Base-by-base conservation (phyloP, 495 filamentous ascomycete genomes). In the Staphylotrichum longicolle region DNA sequence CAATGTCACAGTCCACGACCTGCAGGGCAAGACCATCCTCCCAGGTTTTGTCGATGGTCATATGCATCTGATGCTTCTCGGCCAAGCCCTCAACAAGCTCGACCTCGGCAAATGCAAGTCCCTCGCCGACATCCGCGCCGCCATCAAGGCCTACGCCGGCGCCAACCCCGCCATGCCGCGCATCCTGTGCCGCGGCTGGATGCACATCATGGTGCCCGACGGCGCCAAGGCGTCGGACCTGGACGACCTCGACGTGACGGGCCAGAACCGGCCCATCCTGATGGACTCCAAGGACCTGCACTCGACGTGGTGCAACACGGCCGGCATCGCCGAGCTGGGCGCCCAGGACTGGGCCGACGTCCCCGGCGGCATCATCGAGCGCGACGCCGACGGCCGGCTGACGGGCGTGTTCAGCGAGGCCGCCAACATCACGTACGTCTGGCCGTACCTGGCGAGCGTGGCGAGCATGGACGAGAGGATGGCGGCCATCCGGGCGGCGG, bases 1-100 rank as follows among this genome's bases (percentile, higher is more conserved):
- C 7, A 20, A 53, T 20, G 11, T 62, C 72, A 54, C 57, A n/a
- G 75, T 83, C 1, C 70, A 66, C 57, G 79, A 86, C 63, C 72
- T 88, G 15, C 51, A 74, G 1, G 70, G 77, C 42, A 72, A 70
- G 27, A 78, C 81, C 32, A 71, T 88, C 10, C 69, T 86, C 37
- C 86, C 86, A 0, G 84, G 85, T 32, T 88, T 88, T 65, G 81
- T 88, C 51, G 85, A 88, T 64, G 82, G 79, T 4, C 85, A 88
- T 66, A 81, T 86, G 66, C 85, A 88, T 61, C 75, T 88, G 33
- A 71, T 87, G 62, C 77, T 86, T 32, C 77, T 85, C 41, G 85
- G 84, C 7, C 79, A 83, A 40, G 80, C 85, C 0, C 76, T 86
- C 20, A 78, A 76, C 59, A 86, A 86, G 66, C 71, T 82, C 35